Conservation (phyloP, 176 grass and related monocot genomes). For the Bonia amplexicaulis region DNA sequence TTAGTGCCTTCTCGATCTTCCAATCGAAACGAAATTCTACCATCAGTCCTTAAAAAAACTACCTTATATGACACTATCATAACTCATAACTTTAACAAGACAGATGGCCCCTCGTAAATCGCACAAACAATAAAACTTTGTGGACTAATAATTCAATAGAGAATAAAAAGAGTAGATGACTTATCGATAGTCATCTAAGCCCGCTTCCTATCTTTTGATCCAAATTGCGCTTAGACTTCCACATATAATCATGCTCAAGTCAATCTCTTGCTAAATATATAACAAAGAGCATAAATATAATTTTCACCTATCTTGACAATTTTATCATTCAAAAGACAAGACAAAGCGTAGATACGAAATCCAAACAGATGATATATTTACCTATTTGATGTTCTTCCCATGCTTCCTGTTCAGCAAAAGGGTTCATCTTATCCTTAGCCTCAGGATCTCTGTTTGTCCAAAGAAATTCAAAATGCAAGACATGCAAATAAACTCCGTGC, state of each 20-base stretch:
- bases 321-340: too few species aligned
- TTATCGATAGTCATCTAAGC: slow-evolving; percentile 69
- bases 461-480: slow-evolving; percentile 28
- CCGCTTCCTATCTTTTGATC: slow-evolving; percentile 77
- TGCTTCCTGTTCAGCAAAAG: slow-evolving; percentile 95
- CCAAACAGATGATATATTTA: slow-evolving; percentile 19
- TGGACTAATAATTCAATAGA: slow-evolving; percentile 8
- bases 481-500: neutral
- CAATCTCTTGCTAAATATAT: slow-evolving; percentile 12
- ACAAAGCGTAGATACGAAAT: neutral
- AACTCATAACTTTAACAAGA: neutral
- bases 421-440: slow-evolving; percentile 92
- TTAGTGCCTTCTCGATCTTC: neutral
- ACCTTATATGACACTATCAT: neutral
- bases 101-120: neutral
- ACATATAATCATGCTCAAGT: slow-evolving; percentile 24
- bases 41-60: neutral
- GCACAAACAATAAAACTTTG: neutral
- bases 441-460: slow-evolving; percentile 56
- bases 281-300: neutral
- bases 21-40: neutral
- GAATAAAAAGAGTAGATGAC: slow-evolving; percentile 12
- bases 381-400: slow-evolving; percentile 99
- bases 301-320: neutral
- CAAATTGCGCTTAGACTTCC: slow-evolving; percentile 71